phyloP scores from a whole-genome alignment of 495 filamentous ascomycete species.

The Aspergillus indologenus region DNA sequence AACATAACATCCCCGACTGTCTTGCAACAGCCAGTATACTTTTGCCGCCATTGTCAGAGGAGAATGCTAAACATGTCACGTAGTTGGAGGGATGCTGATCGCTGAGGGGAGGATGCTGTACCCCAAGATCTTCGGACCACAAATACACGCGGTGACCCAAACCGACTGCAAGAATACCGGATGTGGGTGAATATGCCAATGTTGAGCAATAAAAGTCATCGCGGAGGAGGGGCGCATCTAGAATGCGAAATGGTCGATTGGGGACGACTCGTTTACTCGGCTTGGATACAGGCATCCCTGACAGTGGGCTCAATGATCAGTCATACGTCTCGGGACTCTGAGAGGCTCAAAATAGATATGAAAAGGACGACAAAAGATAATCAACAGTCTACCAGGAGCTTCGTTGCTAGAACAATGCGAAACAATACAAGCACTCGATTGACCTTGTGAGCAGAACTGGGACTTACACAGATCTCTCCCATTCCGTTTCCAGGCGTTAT shows the following conservation, averaged over 20 bases:
- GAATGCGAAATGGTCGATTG: constrained; percentile 74
- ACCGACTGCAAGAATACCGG: constrained; percentile 78
- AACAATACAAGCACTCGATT: neutral
- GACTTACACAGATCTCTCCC: constrained; percentile 49
- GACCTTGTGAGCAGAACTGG: neutral
- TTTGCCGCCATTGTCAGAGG: constrained; percentile 69
- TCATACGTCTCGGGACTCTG: neutral
- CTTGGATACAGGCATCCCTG: constrained; percentile 25
- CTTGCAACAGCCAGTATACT: constrained; percentile 84
- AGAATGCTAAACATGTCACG: constrained; percentile 86
- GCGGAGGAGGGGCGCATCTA: constrained; percentile 82
- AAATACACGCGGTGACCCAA: constrained; percentile 79
- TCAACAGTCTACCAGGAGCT: too few species aligned
- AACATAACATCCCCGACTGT: constrained; percentile 59
- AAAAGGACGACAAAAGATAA: too few species aligned
- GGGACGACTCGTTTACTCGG: constrained; percentile 47
- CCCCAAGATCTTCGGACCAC: constrained; percentile 74
- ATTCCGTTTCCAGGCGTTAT: constrained; percentile 56
- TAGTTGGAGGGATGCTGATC: constrained; percentile 47
- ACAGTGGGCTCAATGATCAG: neutral
- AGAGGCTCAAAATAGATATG: neutral
- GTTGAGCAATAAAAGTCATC: constrained; percentile 97
- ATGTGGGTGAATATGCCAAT: constrained; percentile 74
- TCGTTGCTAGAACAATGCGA: too few species aligned
- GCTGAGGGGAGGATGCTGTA: constrained; percentile 45